A percentile compares a stretch with the other conserved stretches of the same genome.
Evolutionary conservation across 1,284 basidiomycete species (phyloP).

Genomic region (Tilletia walkeri): DNA sequence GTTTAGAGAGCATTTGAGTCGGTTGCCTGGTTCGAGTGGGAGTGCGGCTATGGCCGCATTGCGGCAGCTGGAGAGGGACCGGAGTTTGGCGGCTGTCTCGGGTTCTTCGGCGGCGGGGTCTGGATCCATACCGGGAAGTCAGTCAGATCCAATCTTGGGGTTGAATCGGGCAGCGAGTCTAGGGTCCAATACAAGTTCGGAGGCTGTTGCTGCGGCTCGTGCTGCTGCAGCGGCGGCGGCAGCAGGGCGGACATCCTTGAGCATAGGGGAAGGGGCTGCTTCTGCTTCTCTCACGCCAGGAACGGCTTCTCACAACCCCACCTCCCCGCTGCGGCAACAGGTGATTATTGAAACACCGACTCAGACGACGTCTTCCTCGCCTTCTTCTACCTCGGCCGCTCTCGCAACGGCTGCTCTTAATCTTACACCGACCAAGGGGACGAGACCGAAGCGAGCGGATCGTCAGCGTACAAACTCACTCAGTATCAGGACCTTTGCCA

Average conservation of each 20-base stretch:
- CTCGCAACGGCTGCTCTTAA: background rate
- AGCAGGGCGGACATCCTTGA: background rate
- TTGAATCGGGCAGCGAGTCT: too few relatives aligned
- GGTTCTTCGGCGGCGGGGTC: background rate
- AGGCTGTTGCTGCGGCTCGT: too few relatives aligned
- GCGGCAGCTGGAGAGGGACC: constrained; percentile 5
- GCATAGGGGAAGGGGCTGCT: background rate
- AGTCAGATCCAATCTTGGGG: too few relatives aligned
- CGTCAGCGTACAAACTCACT: constrained; percentile 39
- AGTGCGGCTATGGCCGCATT: background rate
- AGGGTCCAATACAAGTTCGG: too few relatives aligned
- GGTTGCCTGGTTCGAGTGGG: background rate
- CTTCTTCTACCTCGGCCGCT: background rate
- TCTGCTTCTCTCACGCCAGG: background rate
- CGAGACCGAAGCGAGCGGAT: constrained; percentile 15
- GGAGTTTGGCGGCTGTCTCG: constrained; percentile 1
- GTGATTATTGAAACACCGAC: too few relatives aligned
- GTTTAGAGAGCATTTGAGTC: constrained; percentile 16
- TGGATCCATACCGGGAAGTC: too few relatives aligned
- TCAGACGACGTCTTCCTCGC: background rate
- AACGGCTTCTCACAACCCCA: too few relatives aligned
- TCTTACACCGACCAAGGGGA: background rate
- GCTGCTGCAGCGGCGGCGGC: background rate
- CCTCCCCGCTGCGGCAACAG: too few relatives aligned
- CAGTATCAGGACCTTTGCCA: constrained; percentile 21